phyloP scores from a whole-genome alignment of 2,329 filamentous ascomycete genomes.

The Calycina marina region DNA sequence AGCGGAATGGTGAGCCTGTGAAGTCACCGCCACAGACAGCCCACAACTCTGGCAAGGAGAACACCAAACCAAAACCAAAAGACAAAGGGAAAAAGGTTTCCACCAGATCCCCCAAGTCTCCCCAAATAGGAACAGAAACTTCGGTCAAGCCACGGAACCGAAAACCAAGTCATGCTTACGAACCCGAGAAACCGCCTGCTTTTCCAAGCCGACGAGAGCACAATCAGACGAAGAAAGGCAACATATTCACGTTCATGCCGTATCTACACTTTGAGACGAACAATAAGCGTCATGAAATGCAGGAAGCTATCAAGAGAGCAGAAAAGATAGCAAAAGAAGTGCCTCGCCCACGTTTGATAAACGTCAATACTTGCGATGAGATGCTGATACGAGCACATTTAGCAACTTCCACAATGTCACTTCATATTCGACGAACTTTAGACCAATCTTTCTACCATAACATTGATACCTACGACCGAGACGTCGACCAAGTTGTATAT shows the following conservation, averaged over 20 bases:
- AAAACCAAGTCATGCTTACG: slow-evolving; percentile 6
- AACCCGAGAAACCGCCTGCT: slow-evolving; percentile 4
- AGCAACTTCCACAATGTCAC: slow-evolving; percentile 12
- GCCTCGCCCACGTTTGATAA: slow-evolving; percentile 5
- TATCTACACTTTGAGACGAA: slow-evolving; percentile 18
- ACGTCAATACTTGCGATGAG: slow-evolving; percentile 14
- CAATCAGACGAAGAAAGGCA: slow-evolving; percentile 7
- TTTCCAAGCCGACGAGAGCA: slow-evolving; percentile 8
- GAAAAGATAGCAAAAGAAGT: slow-evolving; percentile 8
- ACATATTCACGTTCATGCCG: slow-evolving; percentile 16
- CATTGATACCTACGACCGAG: slow-evolving; percentile 26
- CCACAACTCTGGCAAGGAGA: slow-evolving; percentile 7
- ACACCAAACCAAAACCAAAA: slow-evolving; percentile 7
- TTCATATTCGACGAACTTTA: slow-evolving; percentile 31
- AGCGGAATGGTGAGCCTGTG: slow-evolving; percentile 7
- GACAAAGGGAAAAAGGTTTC: slow-evolving; percentile 11
- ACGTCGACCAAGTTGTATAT: slow-evolving; percentile 22
- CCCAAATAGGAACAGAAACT: slow-evolving; percentile 10
- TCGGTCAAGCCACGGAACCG: slow-evolving; percentile 7
- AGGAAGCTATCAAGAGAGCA: slow-evolving; percentile 15
- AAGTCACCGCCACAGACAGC: no score
- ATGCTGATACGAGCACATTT: slow-evolving; percentile 16
- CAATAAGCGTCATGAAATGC: slow-evolving; percentile 14
- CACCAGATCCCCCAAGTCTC: slow-evolving; percentile 13
- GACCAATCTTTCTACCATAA: slow-evolving; percentile 32